Evolutionary conservation across 495 filamentous ascomycete species (phyloP), one percentile per base, ranked within the genome.

Genomic region (Aspergillus ellipticus): DNA sequence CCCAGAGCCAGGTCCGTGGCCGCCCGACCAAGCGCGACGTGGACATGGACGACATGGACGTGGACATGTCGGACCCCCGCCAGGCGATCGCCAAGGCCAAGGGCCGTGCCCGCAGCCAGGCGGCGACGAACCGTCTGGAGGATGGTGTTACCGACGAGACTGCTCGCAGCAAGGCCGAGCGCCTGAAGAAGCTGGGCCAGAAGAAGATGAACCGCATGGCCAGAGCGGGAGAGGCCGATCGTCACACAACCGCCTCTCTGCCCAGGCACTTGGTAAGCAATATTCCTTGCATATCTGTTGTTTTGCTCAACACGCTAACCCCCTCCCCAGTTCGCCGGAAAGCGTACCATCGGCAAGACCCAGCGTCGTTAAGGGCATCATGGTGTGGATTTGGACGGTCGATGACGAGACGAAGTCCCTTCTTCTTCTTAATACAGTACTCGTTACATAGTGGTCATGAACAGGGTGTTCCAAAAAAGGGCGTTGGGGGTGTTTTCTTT

Each of bases 141-240:
- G 93, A 96, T 53, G 94, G 94, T 76, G 71, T 79, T 39, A 66
- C 65, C 17, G 66, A 70, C 58, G 65, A 67, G 37, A 69, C 66
- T 39, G 76, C 80, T 28, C 81, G 90, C 57, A 82, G 75, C 21
- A 92, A 91, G 79, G 92, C 89, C 16, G 95, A 97, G 70, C 85
- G 85, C 62, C 72, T 91, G 67, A 78, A 81, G 61, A 97, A 96
- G 81, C 71, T 98, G 65, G 80, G 86, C 60, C 94, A 98, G 85
- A 90, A 92, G 82, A 90, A 90, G 85, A 97, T 95, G 92, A 97
- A 98, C 77, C 81, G 93, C 57, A 93, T 95, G 89, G 94, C 94
- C 42, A 85, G 92, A 68, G 85, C 89, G 79, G 94, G 94, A 75
- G 94, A 98, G 78, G 92, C 91, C 35, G 94, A 98, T 83, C 82